phyloP scores from a whole-genome alignment of 305 asterid genomes.

The Fraxinus albicans region DNA sequence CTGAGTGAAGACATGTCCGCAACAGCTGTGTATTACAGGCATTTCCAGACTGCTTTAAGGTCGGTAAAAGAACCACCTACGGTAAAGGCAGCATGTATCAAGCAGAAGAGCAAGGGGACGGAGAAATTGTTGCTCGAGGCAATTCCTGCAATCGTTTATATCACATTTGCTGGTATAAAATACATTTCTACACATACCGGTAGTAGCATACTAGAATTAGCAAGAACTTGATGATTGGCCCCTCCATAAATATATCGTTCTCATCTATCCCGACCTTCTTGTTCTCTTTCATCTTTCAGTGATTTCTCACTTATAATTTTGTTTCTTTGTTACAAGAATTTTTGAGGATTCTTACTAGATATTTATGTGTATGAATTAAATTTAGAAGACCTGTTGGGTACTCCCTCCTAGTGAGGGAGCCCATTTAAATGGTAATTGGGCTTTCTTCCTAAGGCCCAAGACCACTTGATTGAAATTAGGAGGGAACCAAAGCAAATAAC shows the following conservation, averaged over 20 bases:
- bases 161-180: conserved; percentile 34
- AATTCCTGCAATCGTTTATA: conserved; percentile 33
- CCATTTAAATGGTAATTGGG: no score
- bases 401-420: no score
- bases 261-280: background rate
- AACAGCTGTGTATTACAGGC: conserved; percentile 54
- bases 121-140: conserved; percentile 30
- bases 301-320: background rate
- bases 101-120: conserved; percentile 18
- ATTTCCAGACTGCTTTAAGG: conserved; percentile 55
- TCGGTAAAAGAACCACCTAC: conserved; percentile 48
- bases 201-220: conserved; percentile 24
- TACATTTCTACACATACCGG: conserved; percentile 20
- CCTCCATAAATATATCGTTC: background rate
- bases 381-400: background rate
- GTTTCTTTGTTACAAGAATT: background rate
- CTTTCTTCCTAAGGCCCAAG: no score
- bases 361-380: background rate
- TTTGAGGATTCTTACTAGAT: background rate
- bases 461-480: no score
- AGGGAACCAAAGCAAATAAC: no score
- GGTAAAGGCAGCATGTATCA: background rate
- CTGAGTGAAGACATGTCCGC: conserved; percentile 81
- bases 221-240: conserved; percentile 35
- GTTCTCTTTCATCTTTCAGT: background rate